phyloP scores from a whole-genome alignment of 345 rosid species.

The Gossypium mustelinum region DNA sequence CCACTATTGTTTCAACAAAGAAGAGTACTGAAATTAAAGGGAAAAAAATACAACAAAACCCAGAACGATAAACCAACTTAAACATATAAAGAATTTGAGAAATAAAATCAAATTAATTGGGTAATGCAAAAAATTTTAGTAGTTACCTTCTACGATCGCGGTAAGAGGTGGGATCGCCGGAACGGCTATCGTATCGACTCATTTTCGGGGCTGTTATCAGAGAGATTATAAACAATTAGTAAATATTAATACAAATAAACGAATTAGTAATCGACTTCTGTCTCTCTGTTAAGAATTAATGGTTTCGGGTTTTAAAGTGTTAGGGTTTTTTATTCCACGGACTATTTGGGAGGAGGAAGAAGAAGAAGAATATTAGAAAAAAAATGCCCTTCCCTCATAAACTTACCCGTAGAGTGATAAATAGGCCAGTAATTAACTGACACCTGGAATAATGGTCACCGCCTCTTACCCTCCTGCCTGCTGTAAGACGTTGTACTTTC shows the following conservation, averaged over 20 bases:
- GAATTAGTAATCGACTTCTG: neutral
- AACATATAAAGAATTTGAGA: neutral
- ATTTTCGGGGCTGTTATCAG: conserved; percentile 27
- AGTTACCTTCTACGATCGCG: conserved; percentile 90
- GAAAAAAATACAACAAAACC: neutral
- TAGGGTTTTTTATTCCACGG: conserved; percentile 20
- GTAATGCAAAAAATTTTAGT: neutral
- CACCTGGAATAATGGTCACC: neutral
- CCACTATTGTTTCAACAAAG: neutral
- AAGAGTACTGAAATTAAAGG: neutral
- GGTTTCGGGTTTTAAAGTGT: conserved; percentile 18
- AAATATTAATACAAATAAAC: neutral
- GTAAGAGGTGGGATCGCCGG: conserved; percentile 84
- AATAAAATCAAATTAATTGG: neutral
- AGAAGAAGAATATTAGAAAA: neutral
- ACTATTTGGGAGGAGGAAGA: conserved; percentile 16
- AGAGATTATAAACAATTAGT: conserved; percentile 7
- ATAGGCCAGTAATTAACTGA: neutral
- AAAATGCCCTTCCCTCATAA: neutral
- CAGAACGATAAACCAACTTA: neutral
- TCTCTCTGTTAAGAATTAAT: neutral
- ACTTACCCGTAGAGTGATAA: neutral
- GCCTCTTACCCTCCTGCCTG: neutral
- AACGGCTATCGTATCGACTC: conserved; percentile 96
- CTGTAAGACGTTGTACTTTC: too few relatives aligned